A percentile compares a stretch with the other conserved stretches of the same genome.
phyloP scores from a whole-genome alignment of 2,329 filamentous ascomycete genomes.

The Talaromyces rugulosus region DNA sequence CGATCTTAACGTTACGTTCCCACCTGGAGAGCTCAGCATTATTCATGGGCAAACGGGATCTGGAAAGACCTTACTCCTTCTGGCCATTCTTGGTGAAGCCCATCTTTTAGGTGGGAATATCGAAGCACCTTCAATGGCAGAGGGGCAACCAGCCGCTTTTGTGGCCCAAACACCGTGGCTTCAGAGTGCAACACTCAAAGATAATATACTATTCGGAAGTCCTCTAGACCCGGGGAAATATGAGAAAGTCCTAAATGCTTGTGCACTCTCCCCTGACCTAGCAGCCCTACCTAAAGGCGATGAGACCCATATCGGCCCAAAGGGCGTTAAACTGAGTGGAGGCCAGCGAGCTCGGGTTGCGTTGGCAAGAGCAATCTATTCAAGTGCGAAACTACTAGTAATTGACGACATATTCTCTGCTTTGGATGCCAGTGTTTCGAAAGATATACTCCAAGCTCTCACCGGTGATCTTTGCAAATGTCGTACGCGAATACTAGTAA shows the following conservation, averaged over 20 bases:
- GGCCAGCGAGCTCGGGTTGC: conserved; percentile 80
- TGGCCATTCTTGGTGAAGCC: conserved; percentile 70
- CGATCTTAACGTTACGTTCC: conserved; percentile 63
- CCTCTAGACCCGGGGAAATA: conserved; percentile 68
- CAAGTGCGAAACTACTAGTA: conserved; percentile 68
- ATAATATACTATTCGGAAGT: conserved; percentile 75
- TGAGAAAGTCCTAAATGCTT: conserved; percentile 64
- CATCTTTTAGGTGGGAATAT: conserved; percentile 63
- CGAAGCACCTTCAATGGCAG: conserved; percentile 45
- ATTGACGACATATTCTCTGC: conserved; percentile 80
- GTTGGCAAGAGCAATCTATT: conserved; percentile 75
- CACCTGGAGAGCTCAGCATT: conserved; percentile 64
- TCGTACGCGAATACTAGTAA: conserved; percentile 73
- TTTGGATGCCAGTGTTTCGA: conserved; percentile 77
- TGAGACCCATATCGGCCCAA: conserved; percentile 74
- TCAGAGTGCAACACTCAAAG: conserved; percentile 71
- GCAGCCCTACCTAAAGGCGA: conserved; percentile 74
- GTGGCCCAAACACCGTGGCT: conserved; percentile 81
- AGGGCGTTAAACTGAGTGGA: conserved; percentile 78
- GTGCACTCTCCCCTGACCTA: conserved; percentile 70
- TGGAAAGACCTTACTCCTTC: conserved; percentile 71
- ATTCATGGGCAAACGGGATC: conserved; percentile 74
- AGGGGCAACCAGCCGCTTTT: conserved; percentile 60
- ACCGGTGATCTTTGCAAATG: conserved; percentile 65
- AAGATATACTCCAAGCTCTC: conserved; percentile 71